Conservation (phyloP, 2,329 filamentous ascomycete genomes). For the Paecilomyces formosus region DNA sequence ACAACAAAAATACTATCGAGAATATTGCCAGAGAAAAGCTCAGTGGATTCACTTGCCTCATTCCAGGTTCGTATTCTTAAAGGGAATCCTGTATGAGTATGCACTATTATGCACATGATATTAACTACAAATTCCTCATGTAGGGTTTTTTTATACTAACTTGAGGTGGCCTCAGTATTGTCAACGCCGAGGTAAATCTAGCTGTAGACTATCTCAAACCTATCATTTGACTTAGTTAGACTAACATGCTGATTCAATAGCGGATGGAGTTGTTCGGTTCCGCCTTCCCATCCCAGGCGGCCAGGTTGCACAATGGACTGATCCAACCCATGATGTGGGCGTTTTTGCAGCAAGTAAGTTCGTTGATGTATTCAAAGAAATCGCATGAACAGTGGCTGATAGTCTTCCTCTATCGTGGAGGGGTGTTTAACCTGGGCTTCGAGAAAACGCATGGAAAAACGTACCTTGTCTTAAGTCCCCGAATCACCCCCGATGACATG, state of each 20-base stretch:
- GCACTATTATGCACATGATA: background rate
- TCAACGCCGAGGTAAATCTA: background rate
- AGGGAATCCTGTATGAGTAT: background rate
- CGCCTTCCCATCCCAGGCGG: conserved; percentile 5
- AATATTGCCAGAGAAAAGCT: conserved; percentile 7
- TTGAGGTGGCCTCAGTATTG: conserved; percentile 9
- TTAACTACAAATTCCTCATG: background rate
- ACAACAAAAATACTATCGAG: conserved; percentile 10
- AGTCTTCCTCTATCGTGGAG: background rate
- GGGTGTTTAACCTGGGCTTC: conserved; percentile 6
- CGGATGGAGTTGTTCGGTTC: conserved; percentile 10
- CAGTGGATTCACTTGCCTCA: conserved; percentile 6
- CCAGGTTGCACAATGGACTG: conserved; percentile 10
- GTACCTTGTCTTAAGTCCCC: conserved; percentile 6
- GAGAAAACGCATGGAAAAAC: conserved; percentile 7
- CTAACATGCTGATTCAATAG: conserved; percentile 1
- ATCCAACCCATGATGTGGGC: conserved; percentile 12
- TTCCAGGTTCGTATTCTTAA: conserved; percentile 8
- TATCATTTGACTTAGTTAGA: background rate
- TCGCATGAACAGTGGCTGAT: too few species aligned
- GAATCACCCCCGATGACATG: conserved; percentile 5
- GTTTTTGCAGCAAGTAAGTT: conserved; percentile 11
- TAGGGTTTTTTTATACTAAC: conserved; percentile 12
- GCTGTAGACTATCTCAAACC: background rate
- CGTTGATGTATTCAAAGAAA: too few species aligned